These are phyloP conservation scores for Psophocarpus tetragonolobus DNA, from an alignment of 306 rosid species.

Conservation along the genomic window DNA sequence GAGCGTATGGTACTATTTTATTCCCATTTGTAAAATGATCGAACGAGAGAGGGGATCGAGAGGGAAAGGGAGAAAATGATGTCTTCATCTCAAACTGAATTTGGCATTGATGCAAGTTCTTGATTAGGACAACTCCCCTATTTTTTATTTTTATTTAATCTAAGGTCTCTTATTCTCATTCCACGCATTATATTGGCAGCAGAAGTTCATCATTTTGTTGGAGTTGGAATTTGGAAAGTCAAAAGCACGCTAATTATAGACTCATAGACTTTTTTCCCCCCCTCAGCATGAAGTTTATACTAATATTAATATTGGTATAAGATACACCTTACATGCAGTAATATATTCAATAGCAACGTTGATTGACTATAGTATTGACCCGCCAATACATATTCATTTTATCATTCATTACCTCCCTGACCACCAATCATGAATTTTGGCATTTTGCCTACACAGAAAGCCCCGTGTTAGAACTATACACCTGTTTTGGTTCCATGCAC, in stretches of 20 bases:
- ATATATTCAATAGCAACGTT: too few relatives aligned
- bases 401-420: too few relatives aligned
- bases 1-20: neutral
- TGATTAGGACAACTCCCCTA: slow-evolving; percentile 16
- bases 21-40: neutral
- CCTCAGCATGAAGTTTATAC: too few relatives aligned
- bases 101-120: slow-evolving; percentile 25
- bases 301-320: too few relatives aligned
- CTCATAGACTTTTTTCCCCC: neutral
- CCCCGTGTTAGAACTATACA: too few relatives aligned
- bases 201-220: neutral
- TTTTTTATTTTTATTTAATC: neutral
- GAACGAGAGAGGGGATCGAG: neutral
- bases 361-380: too few relatives aligned
- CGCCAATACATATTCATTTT: too few relatives aligned
- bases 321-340: too few relatives aligned
- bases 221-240: neutral
- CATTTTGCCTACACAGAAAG: too few relatives aligned
- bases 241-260: neutral
- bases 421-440: too few relatives aligned
- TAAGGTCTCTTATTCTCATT: slow-evolving; percentile 10
- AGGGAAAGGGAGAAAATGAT: neutral
- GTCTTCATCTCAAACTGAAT: neutral
- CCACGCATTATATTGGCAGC: neutral
- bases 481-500: too few relatives aligned